Evolutionary conservation across 169 alveolate genomes (phyloP), one percentile per base, ranked within the genome.

Genomic region (Eimeria mitis): DNA sequence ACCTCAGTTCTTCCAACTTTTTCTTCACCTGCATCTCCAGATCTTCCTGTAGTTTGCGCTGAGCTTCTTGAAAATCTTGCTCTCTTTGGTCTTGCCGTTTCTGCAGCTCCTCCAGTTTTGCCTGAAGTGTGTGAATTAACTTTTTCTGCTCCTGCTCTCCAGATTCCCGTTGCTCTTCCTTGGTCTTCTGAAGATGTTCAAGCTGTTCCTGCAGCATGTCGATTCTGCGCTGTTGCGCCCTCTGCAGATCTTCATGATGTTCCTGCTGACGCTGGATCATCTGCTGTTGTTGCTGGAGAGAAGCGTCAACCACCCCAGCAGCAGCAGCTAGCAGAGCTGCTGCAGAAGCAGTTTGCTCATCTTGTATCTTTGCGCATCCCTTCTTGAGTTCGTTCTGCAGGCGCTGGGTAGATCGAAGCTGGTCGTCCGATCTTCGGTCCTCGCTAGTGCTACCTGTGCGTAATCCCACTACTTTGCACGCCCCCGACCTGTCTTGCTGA

Each of bases 201-300:
- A 87, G 92, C 54, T 87, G 92, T 44, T 87, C 92, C 59, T 87
- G 92, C 56, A 87, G 83, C 78, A 87, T 59, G 81, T 87, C 92
- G 83, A 87, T 87, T 19, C 92, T 47, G 21, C 81, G 78, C 68
- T 87, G 92, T 59, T 87, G 92, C n/a, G 83, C 92, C 28, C 92
- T 59, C 92, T 87, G 92, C 14, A 87, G 81, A 16, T 87, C 92
- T 63, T 87, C 92, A 52, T 87, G 92, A 40, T 87, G 92, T 42
- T 59, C 92, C 92, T 63, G 92, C 92, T 87, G 92, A 34, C 92
- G 92, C 44, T 87, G 92, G 61, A 87, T 87, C 92, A 87, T 87
- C 49, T 61, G 92, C 81, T 87, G 92, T 11, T 63, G 92, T 65
- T 87, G 92, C 81, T 87, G 92, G 23, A 87, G 92, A 61, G 92